Conservation (phyloP, 306 rosid species). For the Coriaria nepalensis region DNA sequence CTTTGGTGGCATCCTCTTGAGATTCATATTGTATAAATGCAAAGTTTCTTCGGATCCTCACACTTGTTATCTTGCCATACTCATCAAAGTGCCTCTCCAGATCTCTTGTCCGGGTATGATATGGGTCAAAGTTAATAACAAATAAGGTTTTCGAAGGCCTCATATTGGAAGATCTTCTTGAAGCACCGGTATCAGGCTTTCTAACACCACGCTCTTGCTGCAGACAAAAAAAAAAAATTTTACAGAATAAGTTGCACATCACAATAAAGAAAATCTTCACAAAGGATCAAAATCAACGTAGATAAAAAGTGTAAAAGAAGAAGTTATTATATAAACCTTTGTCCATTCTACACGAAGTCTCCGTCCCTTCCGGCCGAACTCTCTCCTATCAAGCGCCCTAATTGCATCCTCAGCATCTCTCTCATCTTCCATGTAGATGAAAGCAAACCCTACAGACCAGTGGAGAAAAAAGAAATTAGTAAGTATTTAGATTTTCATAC, state of each 20-base stretch:
- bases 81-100: slow-evolving; percentile 96
- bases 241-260: not conserved
- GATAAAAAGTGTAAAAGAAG: not conserved
- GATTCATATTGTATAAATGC: slow-evolving; percentile 93
- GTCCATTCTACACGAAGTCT: slow-evolving; percentile 99
- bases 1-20: slow-evolving; percentile 87
- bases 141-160: slow-evolving; percentile 88
- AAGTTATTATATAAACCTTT: slow-evolving; percentile 30
- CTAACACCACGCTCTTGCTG: slow-evolving; percentile 87
- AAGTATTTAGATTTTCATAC: not conserved
- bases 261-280: slow-evolving; percentile 2
- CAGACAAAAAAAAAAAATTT: slow-evolving; percentile 11
- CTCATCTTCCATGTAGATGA: slow-evolving; percentile 93
- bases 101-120: slow-evolving; percentile 82
- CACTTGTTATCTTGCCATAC: slow-evolving; percentile 83
- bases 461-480: slow-evolving; percentile 12
- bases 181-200: slow-evolving; percentile 48
- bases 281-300: not conserved
- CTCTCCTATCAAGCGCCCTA: slow-evolving; percentile 68
- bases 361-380: slow-evolving; percentile 88
- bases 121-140: slow-evolving; percentile 89
- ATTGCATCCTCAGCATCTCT: slow-evolving; percentile 95
- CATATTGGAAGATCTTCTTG: slow-evolving; percentile 61
- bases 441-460: slow-evolving; percentile 70
- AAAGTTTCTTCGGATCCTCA: slow-evolving; percentile 85